Conservation (phyloP, 345 rosid genomes). For the Heritiera fomes region DNA sequence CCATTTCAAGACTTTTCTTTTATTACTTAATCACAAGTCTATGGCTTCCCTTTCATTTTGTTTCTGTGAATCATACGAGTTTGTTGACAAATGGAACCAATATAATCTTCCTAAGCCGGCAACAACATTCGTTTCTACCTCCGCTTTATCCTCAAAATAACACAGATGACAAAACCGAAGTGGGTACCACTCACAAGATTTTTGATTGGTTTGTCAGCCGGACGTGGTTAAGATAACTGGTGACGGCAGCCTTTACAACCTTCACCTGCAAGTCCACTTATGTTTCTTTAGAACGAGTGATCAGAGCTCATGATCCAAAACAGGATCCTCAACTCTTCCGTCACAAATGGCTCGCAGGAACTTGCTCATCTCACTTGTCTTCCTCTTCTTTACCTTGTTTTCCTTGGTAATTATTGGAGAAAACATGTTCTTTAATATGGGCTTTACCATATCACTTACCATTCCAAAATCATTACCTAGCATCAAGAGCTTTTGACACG, state of each 20-base stretch:
- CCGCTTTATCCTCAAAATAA: background rate
- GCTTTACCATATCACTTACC: no score
- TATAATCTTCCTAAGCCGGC: background rate
- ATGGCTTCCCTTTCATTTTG: background rate
- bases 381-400: conserved; percentile 17
- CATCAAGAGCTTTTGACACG: background rate
- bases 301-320: background rate
- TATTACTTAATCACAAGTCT: background rate
- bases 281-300: background rate
- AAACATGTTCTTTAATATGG: background rate
- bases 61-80: background rate
- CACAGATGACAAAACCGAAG: background rate
- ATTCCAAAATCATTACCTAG: background rate
- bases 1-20: conserved; percentile 6
- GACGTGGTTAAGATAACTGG: background rate
- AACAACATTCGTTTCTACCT: background rate
- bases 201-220: conserved; percentile 4
- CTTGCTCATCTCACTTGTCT: conserved; percentile 16
- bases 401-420: conserved; percentile 23
- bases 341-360: conserved; percentile 27
- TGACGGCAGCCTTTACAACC: background rate
- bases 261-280: conserved; percentile 15
- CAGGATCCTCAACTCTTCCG: background rate
- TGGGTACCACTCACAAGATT: background rate
- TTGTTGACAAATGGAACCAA: background rate